Base-by-base conservation (phyloP, 2,329 filamentous ascomycete genomes). In the Fusarium napiforme region DNA sequence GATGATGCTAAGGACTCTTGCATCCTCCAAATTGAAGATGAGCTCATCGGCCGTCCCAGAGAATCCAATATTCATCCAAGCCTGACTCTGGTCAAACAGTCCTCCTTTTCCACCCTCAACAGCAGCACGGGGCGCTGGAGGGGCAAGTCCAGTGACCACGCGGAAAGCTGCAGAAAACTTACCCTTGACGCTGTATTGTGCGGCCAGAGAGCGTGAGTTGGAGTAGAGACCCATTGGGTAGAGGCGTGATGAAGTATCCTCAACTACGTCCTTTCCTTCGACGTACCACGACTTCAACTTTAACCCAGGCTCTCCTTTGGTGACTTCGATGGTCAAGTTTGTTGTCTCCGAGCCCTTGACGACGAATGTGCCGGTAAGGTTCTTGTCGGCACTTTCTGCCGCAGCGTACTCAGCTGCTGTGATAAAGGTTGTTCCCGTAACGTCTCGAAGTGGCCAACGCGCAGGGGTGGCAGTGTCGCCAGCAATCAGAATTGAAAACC, bases 401-500 rank as follows among this genome's bases (percentile, higher is more conserved):
- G 70, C 76, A 0, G 77, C 77, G 4, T 57, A 37, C 55, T 78
- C 77, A 8, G 70, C 67, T 14, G 76, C 72, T 3, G 72, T 69
- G 9, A 78, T 50, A 1, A 78, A 76, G 7, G 57, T 49, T 7
- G 68, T 71, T 5, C 72, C 75, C 7, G 76, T 42, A 9, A 60
- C 18, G 4, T 73, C 60, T 4, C 75, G 69, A 2, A 79, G 58
- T 5, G 69, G 62, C 50, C 67, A 73, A 9, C 70, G 69, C 2
- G 62, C 75, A 1, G 49, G 14, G 11, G 75, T 63, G 4, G 78
- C 76, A 1, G 70, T 71, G 0, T 57, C 36, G 0, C 80, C 78
- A 3, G 78, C 79, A 5, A 77, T 47, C 21, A 81, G 40, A 14
- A 82, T 45, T 12, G 77, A 74, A 55, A 78, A 80, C 9, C 73